These are phyloP conservation scores for Pseudocercospora musae DNA, from an alignment of 2,329 filamentous ascomycete genomes.

Conservation along the genomic window DNA sequence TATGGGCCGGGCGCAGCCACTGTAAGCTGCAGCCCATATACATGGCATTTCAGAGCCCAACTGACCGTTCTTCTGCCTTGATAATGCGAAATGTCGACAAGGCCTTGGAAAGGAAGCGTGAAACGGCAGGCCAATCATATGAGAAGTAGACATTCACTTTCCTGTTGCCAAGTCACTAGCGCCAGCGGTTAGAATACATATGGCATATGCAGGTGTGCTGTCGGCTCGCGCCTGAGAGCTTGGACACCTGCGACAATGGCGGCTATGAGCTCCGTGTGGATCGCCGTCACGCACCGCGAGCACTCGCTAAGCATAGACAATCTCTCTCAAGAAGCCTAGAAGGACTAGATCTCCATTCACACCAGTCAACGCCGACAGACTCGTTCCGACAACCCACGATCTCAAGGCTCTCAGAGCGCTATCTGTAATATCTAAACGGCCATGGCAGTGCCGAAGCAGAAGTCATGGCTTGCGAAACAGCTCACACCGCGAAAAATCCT, in stretches of 20 bases:
- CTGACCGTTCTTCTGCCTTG: neutral
- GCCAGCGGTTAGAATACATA: slow-evolving; percentile 20
- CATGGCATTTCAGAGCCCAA: too few relatives aligned
- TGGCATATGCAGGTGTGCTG: slow-evolving; percentile 10
- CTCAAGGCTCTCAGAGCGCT: neutral
- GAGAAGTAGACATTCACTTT: slow-evolving; percentile 12
- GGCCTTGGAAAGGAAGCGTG: neutral
- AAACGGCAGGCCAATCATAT: neutral
- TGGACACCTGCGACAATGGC: slow-evolving; percentile 9
- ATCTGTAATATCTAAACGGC: neutral
- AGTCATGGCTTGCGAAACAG: slow-evolving; percentile 36
- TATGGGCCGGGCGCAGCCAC: too few relatives aligned
- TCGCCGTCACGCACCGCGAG: slow-evolving; percentile 10
- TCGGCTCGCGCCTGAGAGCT: slow-evolving; percentile 19
- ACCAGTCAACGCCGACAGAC: too few relatives aligned
- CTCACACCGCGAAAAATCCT: slow-evolving; percentile 35
- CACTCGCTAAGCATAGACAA: slow-evolving; percentile 8
- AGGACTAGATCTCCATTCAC: neutral
- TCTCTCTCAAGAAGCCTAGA: neutral
- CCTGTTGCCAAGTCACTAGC: slow-evolving; percentile 18
- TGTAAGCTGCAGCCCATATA: too few relatives aligned
- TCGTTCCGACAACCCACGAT: neutral
- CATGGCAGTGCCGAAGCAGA: slow-evolving; percentile 24
- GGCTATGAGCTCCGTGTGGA: neutral
- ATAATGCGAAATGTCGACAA: neutral